Evolutionary conservation across 2,329 filamentous ascomycete genomes (phyloP), one percentile per base, ranked within the genome.

Genomic region (Penicillium janthinellum): DNA sequence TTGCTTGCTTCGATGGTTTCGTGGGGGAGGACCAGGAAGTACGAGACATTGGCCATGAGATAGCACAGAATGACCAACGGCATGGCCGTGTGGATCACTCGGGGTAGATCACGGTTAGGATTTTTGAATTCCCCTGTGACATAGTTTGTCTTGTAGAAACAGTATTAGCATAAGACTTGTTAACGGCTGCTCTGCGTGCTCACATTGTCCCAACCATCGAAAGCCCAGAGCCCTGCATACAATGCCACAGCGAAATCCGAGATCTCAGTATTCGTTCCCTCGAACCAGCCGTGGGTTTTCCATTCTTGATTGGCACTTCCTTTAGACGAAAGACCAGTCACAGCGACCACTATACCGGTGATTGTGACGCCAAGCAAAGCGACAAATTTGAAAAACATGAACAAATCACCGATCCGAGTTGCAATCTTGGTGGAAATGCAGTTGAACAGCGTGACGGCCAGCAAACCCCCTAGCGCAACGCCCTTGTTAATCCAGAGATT

Each of bases 181-280:
- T 2, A 42, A 15, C 25, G 11, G 25, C n/a, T 15, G 20, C 31
- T 25, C 25, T 25, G 14, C 35, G 28, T 51, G 82, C 89, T 80
- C 79, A 95, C 92, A 75, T 99, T 99, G 74, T 99, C 95, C 95
- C 95, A 99, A 34, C 95, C 95, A 73, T 99, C 95, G 77, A 95
- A 99, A 0, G 95, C 95, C 95, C 95, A 99, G 5, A 99, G 83
- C 8, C 95, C 95, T 15, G 92, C 94, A 74, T 99, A 99, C 49
- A 99, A 79, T 0, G 95, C 95, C 49, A 99, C 90, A 3, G 95
- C 95, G 90, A 93, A 98, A 66, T 88, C 88, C 49, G 90, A 96
- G 53, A 90, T 83, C 73, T 93, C 90, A 14, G 82, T 86, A 64
- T 86, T 91, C 4, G 94, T 97, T 58, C 89, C 88, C 56, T 92